Evolutionary conservation across 495 filamentous ascomycete genomes (phyloP), one percentile per base, ranked within the genome.

Genomic region (Aspergillus olivimuriae): DNA sequence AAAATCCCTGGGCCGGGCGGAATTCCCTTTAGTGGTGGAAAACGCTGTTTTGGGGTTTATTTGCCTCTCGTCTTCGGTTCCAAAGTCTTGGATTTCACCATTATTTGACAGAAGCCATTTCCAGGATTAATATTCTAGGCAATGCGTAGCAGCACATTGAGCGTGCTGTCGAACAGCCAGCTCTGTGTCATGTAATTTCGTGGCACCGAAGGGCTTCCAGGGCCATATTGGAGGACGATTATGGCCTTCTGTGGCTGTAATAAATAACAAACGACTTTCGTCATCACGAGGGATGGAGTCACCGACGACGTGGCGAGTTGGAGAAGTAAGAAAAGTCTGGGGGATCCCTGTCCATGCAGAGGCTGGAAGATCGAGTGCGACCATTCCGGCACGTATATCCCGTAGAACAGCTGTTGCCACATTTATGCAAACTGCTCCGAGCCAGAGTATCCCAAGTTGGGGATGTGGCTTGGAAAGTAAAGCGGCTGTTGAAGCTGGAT

Each of bases 141-240:
- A 57, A 47, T 61, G 55, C n/a, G n/a, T n/a, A 36, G 4, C 22
- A 14, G n/a, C 18, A 43, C 57, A 60, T 32, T 39, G 33, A 42
- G 55, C 52, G 52, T 63, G 55, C 36, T 55, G 37, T 33, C 40
- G 51, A 34, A 61, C 51, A n/a, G 33, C 1, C 0, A 57, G 51
- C 38, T 61, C 51, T 31, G 60, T 50, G 42, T 61, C 53, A 22
- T 15, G 31, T 9, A 63, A 38, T 15, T 42, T 38, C 16, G 51
- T 61, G 12, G 15, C 26, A 7, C 55, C 51, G 45, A 61, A 61
- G n/a, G 55, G 57, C 34, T 57, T 61, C 57, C 57, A 61, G 21
- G 43, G 26, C 32, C 35, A 51, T 6, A 59, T 43, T 16, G 51
- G 60, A 43, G 47, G 36, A 38, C 51, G 34, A 23, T 43, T 34